Conservation (phyloP, 345 rosid genomes). For the Rubroshorea leprosula region DNA sequence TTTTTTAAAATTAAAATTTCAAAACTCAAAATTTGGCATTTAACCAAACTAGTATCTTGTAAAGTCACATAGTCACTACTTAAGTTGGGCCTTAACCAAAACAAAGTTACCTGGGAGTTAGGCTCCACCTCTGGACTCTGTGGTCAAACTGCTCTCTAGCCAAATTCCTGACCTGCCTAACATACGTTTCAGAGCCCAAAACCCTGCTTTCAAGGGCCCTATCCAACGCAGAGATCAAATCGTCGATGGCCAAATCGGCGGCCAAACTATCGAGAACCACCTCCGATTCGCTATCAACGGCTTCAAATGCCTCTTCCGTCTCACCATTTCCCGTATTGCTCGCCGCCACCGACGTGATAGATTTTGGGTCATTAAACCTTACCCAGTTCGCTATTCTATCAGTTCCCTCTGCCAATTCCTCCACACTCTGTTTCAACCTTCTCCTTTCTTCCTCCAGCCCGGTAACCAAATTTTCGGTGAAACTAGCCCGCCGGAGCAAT, state of each 20-base stretch:
- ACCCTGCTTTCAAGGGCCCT: constrained; percentile 36
- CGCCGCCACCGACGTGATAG: constrained; percentile 3
- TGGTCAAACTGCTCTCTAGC: constrained; percentile 55
- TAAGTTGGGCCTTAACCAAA: background rate
- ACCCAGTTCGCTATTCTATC: constrained; percentile 41
- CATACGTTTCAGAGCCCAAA: constrained; percentile 37
- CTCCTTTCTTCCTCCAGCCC: constrained; percentile 37
- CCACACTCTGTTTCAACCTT: constrained; percentile 26
- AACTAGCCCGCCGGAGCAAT: constrained; percentile 22
- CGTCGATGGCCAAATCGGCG: constrained; percentile 49
- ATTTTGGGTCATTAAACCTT: constrained; percentile 21
- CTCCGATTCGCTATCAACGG: constrained; percentile 25
- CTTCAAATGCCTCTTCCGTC: constrained; percentile 30
- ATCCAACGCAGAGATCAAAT: constrained; percentile 45
- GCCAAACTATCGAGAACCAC: constrained; percentile 31
- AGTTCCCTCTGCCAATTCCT: constrained; percentile 16
- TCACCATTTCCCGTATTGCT: too few relatives aligned
- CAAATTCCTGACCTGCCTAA: constrained; percentile 56
- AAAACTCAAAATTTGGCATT: background rate
- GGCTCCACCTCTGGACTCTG: constrained; percentile 17
- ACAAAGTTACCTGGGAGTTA: background rate
- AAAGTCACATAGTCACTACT: too few relatives aligned
- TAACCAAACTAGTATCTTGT: too few relatives aligned
- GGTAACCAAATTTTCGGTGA: constrained; percentile 10
- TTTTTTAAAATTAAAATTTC: too few relatives aligned